Evolutionary conservation across 148 eudicot genomes (phyloP), one percentile per base, ranked within the genome.

Genomic region (Hydrangea macrophylla): DNA sequence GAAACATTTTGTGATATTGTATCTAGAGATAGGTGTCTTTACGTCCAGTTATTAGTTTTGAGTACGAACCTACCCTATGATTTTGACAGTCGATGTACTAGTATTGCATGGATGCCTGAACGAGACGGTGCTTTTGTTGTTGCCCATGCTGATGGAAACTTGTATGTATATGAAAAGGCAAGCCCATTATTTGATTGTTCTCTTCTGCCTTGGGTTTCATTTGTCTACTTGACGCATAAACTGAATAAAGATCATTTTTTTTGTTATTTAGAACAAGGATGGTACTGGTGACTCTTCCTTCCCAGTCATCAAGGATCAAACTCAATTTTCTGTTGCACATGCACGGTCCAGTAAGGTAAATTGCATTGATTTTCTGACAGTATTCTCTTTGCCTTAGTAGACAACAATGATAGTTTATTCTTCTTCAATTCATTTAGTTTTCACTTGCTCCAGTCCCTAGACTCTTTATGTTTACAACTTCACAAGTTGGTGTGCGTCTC

Each of bases 111-210:
- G 82, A 63, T 79, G 35, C 79, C 82, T 2, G 76, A 68, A 23
- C 67, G 73, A n/a, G 75, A 75, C 36, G 82, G 82, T 55, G 55
- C 76, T 37, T 79, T 79, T 67, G 76, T 79, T 67, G 82, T 79
- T 63, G 82, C 73, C 63, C 82, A 79, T 79, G 76, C 79, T 70
- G 79, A 79, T 71, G 82, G 82, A 71, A 79, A 71, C 70, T 31
- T 79, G 62, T 79, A 67, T 56, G 73, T 71, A 55, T 79, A 79
- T 50, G 82, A 79, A 55, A 79, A 79, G 82, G 82, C 73, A 71
- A 75, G 82, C 73, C 66, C 69, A 55, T 20, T 25, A 63, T 45
- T 11, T 33, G 5, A 22, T 48, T 15, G 18, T 18, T 18, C 23
- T 44, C 27, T 17, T 60, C 33, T 60, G 50, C 48, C 35, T 59